A percentile compares a stretch with the other conserved stretches of the same genome.
Evolutionary conservation across 441 rosid species (phyloP).

Genomic region (Bruguiera hainesii): DNA sequence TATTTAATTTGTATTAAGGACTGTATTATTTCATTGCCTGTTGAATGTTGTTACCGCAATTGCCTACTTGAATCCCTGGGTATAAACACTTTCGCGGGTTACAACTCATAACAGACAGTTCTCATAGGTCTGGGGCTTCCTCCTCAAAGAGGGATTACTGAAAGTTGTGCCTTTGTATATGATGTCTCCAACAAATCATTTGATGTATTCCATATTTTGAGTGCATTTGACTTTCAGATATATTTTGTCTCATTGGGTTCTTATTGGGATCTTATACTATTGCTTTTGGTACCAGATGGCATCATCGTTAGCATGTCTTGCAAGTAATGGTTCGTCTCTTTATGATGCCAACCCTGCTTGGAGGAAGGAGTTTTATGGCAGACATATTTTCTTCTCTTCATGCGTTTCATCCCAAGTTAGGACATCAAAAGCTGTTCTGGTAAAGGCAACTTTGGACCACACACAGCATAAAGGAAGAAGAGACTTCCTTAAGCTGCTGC

Average conservation of each 20-base stretch:
- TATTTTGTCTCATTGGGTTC: background rate
- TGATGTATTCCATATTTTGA: background rate
- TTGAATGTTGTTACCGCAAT: no score
- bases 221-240: background rate
- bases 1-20: no score
- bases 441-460: slow-evolving; percentile 52
- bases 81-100: no score
- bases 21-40: no score
- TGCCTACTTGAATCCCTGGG: no score
- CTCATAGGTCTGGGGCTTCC: no score
- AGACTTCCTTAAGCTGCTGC: slow-evolving; percentile 48
- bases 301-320: slow-evolving; percentile 65
- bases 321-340: slow-evolving; percentile 50
- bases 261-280: background rate
- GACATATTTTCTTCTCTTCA: slow-evolving; percentile 35
- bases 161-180: background rate
- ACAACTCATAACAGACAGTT: no score
- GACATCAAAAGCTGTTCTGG: slow-evolving; percentile 32
- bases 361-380: slow-evolving; percentile 40
- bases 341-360: slow-evolving; percentile 33
- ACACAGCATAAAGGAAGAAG: slow-evolving; percentile 43
- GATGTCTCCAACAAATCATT: background rate
- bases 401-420: slow-evolving; percentile 32
- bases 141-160: no score
- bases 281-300: slow-evolving; percentile 44